Base-by-base conservation (phyloP, 805 yeast genomes). In the Lipomyces sp. region DNA sequence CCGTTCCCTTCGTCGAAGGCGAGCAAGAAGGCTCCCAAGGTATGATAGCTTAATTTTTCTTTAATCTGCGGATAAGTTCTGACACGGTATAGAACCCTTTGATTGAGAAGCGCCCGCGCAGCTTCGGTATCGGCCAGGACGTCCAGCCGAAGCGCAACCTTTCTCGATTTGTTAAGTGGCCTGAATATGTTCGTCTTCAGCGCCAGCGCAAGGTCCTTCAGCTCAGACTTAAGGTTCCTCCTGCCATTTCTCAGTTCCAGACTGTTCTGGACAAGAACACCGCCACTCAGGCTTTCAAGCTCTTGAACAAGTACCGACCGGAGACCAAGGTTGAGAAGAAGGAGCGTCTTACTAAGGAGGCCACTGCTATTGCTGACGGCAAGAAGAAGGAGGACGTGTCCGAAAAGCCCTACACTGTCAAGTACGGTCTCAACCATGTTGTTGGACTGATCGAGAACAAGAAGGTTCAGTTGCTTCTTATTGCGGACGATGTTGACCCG, bases 401-500 rank as follows among this genome's bases (percentile, higher is more conserved):
- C 67, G 84, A 89, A 74, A 91, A 91, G 83, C 98, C 98, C 69
- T 88, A 80, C 76, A 91, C 80, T 68, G 95, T 91, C 74, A 91
- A 91, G 83, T 91, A 83, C 82, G 98, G 98, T 83, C 82, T 91
- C 71, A 91, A 91, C 90, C 98, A 91, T 79, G 96, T 91, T 79
- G 96, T 90, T 68, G 84, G 95, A 59, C 82, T 91, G 65, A 76
- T 91, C 68, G 98, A 91, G 83, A 87, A 88, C 95, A 93, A 91
- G 86, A 91, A 91, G 84, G 95, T 96, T 65, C 87, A 88, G 78
- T 82, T 91, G 68, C 97, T 91, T 60, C 82, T 91, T 75, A 91
- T 91, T 70, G 98, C 98, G 74, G 85, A 91, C 80, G 98, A 91
- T 68, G 98, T 91, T 68, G 98, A 91, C 81, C 98, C 98, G 71